Base-by-base conservation (phyloP, 371 early-diverging fungal species). In the Circinella minor region DNA sequence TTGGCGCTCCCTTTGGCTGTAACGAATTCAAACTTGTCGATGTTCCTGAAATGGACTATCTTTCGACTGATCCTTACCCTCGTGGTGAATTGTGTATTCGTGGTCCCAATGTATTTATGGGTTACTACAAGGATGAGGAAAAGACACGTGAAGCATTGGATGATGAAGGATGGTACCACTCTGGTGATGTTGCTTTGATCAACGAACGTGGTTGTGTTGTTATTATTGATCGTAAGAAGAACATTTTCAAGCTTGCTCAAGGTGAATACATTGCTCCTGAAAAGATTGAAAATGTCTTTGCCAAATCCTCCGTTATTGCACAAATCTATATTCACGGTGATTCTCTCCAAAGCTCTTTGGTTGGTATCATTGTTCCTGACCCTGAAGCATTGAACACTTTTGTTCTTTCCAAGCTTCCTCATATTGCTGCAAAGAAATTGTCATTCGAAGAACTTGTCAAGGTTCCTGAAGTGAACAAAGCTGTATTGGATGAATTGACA, bases 211-310 rank as follows among this genome's bases (percentile, higher is more conserved):
- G 95, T 10, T 70, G 76, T 36, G 54, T 82, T 66, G 77, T 90
- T 3, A 93, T 99, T 72, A 92, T 99, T 74, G 99, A 99, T 81
- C 87, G 99, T 51, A 94, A 94, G 77, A 99, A 99, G 87, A 96
- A 97, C 74, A 96, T 99, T 64, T 99, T 99, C 89, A 99, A 99
- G 87, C 87, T 95, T 54, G 79, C 89, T 11, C 92, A 91, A 71
- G 91, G 91, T 69, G 99, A 99, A 84, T 99, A 98, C 83, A 90
- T 99, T 72, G 96, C 98, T 0, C 99, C 99, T 4, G 99, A 99
- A 77, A 98, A 96, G 77, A 89, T 96, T 36, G 97, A 97, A 78
- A 89, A 88, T 67, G 83, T 90, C 6, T 91, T 83, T 74, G 67
- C 79, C 46, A 83, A 86, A 72, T 73, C 83, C 68, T 73, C 81